Evolutionary conservation across 1,284 basidiomycete genomes (phyloP).

Genomic region (Ustilago vetiveriae): DNA sequence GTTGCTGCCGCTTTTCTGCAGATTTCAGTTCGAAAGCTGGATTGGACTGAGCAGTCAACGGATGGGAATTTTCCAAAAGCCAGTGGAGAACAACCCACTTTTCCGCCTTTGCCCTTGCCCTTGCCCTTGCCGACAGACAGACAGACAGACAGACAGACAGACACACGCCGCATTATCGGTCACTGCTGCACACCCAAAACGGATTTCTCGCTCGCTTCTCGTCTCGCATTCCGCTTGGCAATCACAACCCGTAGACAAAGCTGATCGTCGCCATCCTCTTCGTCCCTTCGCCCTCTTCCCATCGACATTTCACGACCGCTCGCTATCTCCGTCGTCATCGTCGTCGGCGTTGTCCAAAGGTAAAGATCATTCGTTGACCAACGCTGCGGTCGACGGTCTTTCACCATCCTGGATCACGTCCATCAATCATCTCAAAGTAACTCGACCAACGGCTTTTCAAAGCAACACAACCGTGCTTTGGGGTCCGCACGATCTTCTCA

Average conservation of each 20-base stretch:
- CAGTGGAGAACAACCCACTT: too few species aligned
- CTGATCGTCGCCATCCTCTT: conserved; percentile 1
- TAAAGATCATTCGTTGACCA: conserved; percentile 8
- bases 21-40: too few species aligned
- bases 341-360: neutral
- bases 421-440: neutral
- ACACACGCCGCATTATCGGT: conserved; percentile 10
- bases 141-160: neutral
- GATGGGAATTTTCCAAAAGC: neutral
- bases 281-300: neutral
- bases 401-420: neutral
- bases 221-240: conserved; percentile 5
- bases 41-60: conserved; percentile 2
- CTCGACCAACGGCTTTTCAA: neutral
- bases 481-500: too few species aligned
- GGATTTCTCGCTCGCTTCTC: neutral
- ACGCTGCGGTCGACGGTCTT: conserved; percentile 25
- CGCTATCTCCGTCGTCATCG: conserved; percentile 13
- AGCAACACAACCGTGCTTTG: too few species aligned
- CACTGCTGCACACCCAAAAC: conserved; percentile 7
- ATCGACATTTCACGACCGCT: conserved; percentile 2
- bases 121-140: too few species aligned
- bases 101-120: too few species aligned
- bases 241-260: neutral
- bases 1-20: too few species aligned